A percentile compares a stretch with the other conserved stretches of the same genome.
Evolutionary conservation across 345 rosid genomes (phyloP).

Genomic region (Eucalyptus curtisii): DNA sequence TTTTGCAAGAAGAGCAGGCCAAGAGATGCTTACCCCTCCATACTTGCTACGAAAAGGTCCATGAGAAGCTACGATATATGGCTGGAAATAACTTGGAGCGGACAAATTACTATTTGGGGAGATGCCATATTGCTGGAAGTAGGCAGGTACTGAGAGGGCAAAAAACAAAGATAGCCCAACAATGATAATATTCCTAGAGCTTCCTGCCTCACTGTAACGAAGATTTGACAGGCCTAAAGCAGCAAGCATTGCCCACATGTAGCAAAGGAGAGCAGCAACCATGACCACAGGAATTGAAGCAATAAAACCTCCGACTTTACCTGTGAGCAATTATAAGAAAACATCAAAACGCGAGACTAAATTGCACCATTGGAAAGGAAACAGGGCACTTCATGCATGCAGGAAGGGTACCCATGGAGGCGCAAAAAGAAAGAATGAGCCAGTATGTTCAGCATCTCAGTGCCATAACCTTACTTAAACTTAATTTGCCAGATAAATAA

Average conservation of each 20-base stretch:
- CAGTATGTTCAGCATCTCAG: not conserved
- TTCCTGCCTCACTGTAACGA: slow-evolving; percentile 97
- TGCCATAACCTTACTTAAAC: not conserved
- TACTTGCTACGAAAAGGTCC: slow-evolving; percentile 71
- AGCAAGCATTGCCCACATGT: slow-evolving; percentile 97
- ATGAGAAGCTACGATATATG: slow-evolving; percentile 80
- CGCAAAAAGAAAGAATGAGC: not conserved
- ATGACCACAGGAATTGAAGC: slow-evolving; percentile 95
- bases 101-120: slow-evolving; percentile 66
- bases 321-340: slow-evolving; percentile 12
- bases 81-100: slow-evolving; percentile 81
- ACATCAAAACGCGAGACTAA: not conserved
- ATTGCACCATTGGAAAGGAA: not conserved
- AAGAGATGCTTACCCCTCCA: slow-evolving; percentile 50
- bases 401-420: not conserved
- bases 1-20: not conserved
- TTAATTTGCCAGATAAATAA: not conserved
- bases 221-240: slow-evolving; percentile 93
- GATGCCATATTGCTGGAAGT: slow-evolving; percentile 89
- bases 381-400: not conserved
- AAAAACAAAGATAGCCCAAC: slow-evolving; percentile 84
- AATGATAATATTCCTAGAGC: slow-evolving; percentile 89
- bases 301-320: slow-evolving; percentile 93
- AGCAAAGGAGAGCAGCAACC: slow-evolving; percentile 96
- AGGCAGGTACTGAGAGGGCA: slow-evolving; percentile 83